These are phyloP conservation scores for Syzygium grande DNA, from an alignment of 345 rosid genomes.

Conservation along the genomic window DNA sequence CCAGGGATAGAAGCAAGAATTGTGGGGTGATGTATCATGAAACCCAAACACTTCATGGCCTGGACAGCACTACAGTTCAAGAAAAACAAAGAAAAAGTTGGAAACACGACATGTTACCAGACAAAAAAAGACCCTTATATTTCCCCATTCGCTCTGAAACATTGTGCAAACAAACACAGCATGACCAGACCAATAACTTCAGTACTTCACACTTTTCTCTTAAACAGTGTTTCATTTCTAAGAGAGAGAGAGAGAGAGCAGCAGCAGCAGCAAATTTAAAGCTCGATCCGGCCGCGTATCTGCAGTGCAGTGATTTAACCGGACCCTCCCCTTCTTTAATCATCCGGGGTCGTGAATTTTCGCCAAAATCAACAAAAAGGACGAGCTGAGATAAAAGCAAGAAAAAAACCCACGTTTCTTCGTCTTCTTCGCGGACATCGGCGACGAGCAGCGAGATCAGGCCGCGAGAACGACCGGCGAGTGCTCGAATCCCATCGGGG, in stretches of 20 bases:
- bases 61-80: constrained; percentile 29
- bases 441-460: constrained; percentile 10
- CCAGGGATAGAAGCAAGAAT: constrained; percentile 29
- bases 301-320: neutral
- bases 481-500: constrained; percentile 16
- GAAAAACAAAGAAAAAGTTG: neutral
- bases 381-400: neutral
- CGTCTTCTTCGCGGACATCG: constrained; percentile 25
- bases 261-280: neutral
- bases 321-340: neutral
- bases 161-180: neutral
- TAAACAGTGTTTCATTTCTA: neutral
- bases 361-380: neutral
- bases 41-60: constrained; percentile 59
- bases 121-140: no score
- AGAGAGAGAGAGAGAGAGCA: neutral
- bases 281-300: neutral
- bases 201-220: neutral
- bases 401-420: constrained; percentile 29
- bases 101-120: neutral
- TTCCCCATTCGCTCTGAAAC: neutral
- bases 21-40: constrained; percentile 42
- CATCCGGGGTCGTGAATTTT: neutral
- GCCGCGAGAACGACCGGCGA: constrained; percentile 14
- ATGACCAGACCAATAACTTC: neutral